Percentiles rank a stretch among this genome's conserved stretches.
Evolutionary conservation across 257 asterid genomes (phyloP).

Genomic region (Nicotiana obtusifolia): DNA sequence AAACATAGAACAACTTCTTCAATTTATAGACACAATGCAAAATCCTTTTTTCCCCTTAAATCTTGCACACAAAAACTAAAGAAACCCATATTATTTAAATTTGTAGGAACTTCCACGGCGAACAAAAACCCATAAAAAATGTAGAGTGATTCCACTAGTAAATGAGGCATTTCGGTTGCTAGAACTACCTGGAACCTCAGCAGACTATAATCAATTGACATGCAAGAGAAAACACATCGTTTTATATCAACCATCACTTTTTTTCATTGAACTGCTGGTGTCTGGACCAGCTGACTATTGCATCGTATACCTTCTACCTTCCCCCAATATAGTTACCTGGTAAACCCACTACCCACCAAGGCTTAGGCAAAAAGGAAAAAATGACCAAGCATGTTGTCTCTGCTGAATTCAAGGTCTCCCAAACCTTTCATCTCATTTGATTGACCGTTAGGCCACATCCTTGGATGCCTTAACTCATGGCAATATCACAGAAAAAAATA

Average conservation of each 20-base stretch:
- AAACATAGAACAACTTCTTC: background rate
- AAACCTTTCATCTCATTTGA: background rate
- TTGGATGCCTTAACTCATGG: background rate
- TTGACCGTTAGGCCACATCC: background rate
- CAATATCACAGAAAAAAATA: background rate
- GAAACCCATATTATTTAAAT: background rate
- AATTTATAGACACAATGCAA: background rate
- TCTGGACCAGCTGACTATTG: background rate
- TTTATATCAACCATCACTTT: background rate
- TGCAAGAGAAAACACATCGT: background rate
- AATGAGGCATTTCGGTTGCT: background rate
- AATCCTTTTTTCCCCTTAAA: background rate
- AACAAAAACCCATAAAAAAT: background rate
- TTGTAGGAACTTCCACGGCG: background rate
- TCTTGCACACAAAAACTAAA: background rate
- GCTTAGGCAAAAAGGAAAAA: background rate
- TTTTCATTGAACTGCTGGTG: background rate
- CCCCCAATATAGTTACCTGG: background rate
- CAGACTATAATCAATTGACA: background rate
- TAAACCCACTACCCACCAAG: background rate
- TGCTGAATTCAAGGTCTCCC: background rate
- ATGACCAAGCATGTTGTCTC: background rate
- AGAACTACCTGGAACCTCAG: background rate
- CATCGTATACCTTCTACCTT: background rate
- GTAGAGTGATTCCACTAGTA: background rate